phyloP scores from a whole-genome alignment of 306 rosid species.

The Sophora flavescens region DNA sequence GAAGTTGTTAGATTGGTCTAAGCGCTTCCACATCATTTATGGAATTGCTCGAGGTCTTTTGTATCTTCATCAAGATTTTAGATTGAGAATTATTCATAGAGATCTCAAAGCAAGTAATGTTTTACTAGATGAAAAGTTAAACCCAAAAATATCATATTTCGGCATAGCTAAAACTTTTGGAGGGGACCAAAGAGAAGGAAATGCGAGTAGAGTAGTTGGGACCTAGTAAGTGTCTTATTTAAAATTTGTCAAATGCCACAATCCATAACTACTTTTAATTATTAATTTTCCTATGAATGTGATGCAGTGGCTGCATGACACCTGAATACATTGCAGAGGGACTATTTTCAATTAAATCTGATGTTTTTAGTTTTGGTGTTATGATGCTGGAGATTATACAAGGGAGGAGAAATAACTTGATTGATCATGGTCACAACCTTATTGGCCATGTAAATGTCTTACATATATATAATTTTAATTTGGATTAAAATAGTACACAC shows the following conservation, averaged over 20 bases:
- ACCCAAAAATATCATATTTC: conserved; percentile 59
- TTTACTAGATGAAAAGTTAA: conserved; percentile 22
- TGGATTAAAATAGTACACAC: too few relatives aligned
- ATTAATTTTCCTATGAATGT: background rate
- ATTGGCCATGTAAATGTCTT: conserved; percentile 50
- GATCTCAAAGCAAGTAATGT: too few relatives aligned
- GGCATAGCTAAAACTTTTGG: conserved; percentile 55
- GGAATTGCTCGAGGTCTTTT: too few relatives aligned
- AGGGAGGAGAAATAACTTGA: conserved; percentile 55
- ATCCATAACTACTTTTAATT: background rate
- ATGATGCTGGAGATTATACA: conserved; percentile 44
- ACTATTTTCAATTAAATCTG: conserved; percentile 6
- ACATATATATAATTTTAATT: background rate
- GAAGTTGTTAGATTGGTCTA: too few relatives aligned
- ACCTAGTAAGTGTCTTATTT: conserved; percentile 27
- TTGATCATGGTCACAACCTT: conserved; percentile 47
- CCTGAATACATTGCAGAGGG: conserved; percentile 56
- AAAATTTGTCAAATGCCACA: background rate
- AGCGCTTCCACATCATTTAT: too few relatives aligned
- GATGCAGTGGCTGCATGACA: conserved; percentile 56
- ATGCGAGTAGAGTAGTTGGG: too few relatives aligned
- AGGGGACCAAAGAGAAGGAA: too few relatives aligned
- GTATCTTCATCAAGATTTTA: too few relatives aligned
- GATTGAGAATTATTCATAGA: too few relatives aligned
- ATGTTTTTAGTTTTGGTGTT: too few relatives aligned